Conservation (phyloP, 2,329 filamentous ascomycete species). For the Rhytidhysteron rufulum region DNA sequence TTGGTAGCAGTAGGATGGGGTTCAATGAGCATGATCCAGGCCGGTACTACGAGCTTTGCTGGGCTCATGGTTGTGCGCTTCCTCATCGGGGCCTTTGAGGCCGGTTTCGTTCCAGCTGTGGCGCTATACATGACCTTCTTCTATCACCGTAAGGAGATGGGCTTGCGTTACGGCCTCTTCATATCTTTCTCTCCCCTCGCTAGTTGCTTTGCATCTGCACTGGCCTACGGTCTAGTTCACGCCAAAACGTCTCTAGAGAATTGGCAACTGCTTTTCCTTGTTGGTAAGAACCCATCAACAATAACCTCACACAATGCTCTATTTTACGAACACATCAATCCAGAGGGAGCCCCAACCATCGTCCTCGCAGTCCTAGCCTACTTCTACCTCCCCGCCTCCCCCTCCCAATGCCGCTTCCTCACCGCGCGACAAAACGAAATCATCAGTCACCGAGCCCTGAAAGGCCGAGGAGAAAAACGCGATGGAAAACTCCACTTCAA, state of each 20-base stretch:
- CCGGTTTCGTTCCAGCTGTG: conserved; percentile 7
- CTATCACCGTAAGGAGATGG: conserved; percentile 31
- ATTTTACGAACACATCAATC: neutral
- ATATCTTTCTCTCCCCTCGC: conserved; percentile 28
- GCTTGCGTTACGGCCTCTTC: conserved; percentile 23
- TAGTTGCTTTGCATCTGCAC: conserved; percentile 30
- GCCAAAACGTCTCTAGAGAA: conserved; percentile 18
- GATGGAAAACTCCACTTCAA: conserved; percentile 37
- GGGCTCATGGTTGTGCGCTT: conserved; percentile 6
- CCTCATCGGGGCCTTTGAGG: conserved; percentile 12
- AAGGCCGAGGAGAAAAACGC: too few relatives aligned
- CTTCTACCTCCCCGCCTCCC: conserved; percentile 29
- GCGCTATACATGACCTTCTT: conserved; percentile 31
- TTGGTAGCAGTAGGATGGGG: too few relatives aligned
- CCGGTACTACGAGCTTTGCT: too few relatives aligned
- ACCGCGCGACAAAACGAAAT: conserved; percentile 18
- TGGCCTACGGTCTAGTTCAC: conserved; percentile 33
- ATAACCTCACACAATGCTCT: neutral
- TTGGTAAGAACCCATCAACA: conserved; percentile 18
- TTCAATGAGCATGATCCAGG: too few relatives aligned
- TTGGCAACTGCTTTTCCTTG: conserved; percentile 31
- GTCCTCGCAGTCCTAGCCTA: conserved; percentile 24
- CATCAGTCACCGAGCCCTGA: conserved; percentile 25
- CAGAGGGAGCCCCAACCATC: conserved; percentile 25
- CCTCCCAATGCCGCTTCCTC: conserved; percentile 25